A percentile compares a stretch with the other conserved stretches of the same genome.
Conservation (phyloP, 129 eudicot species). For the Smallanthus sonchifolius region DNA sequence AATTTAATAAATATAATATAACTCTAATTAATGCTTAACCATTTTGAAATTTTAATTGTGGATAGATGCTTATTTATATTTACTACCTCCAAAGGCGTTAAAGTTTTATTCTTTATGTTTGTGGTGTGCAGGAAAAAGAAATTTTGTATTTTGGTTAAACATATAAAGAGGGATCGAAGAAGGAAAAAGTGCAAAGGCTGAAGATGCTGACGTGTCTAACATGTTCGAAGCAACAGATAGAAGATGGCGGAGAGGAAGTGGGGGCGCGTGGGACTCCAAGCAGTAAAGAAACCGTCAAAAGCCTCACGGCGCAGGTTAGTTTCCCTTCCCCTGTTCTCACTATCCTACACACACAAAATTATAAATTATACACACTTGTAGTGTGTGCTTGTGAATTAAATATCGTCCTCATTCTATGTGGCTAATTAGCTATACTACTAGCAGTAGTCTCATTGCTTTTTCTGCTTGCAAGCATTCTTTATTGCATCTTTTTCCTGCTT, state of each 20-base stretch:
- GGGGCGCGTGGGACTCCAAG: slow-evolving; percentile 71
- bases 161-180: background rate
- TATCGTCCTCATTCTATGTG: slow-evolving; percentile 25
- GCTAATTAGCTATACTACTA: slow-evolving; percentile 7
- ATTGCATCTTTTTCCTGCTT: slow-evolving; percentile 34
- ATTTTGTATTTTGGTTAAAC: slow-evolving; percentile 9
- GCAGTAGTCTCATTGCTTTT: slow-evolving; percentile 31
- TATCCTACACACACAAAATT: background rate
- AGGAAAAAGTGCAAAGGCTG: background rate
- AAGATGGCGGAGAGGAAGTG: slow-evolving; percentile 52
- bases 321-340: slow-evolving; percentile 12
- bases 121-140: slow-evolving; percentile 31
- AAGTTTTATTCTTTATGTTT: slow-evolving; percentile 23
- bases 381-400: slow-evolving; percentile 2
- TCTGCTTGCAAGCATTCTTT: slow-evolving; percentile 21
- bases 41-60: background rate
- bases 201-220: slow-evolving; percentile 77
- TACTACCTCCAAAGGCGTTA: slow-evolving; percentile 24
- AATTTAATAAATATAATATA: background rate
- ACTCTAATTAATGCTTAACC: background rate
- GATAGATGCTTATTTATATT: background rate
- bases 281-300: slow-evolving; percentile 73
- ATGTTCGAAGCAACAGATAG: slow-evolving; percentile 60
- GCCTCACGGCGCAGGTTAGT: slow-evolving; percentile 83
- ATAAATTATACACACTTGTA: background rate